Evolutionary conservation across 805 yeast genomes (phyloP).

Genomic region (Ogataea nonfermentans): DNA sequence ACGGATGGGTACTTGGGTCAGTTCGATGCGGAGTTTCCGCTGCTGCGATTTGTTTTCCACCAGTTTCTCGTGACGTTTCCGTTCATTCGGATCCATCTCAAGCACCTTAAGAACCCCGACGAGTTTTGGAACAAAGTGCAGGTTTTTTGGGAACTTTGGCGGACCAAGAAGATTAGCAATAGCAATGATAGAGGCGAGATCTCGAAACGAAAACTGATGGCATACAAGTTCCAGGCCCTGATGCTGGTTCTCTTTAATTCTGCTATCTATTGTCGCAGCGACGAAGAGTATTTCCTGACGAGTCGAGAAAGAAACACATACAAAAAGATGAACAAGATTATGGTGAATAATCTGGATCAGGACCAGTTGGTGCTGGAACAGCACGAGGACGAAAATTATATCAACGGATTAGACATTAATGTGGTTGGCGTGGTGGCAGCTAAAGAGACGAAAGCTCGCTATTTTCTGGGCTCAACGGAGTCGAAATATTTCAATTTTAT

Average conservation of each 20-base stretch:
- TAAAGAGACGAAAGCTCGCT: slow-evolving; percentile 25
- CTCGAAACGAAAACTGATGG: slow-evolving; percentile 66
- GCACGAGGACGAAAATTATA: slow-evolving; percentile 34
- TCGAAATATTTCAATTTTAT: slow-evolving; percentile 44
- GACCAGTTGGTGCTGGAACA: slow-evolving; percentile 37
- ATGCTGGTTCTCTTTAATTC: slow-evolving; percentile 72
- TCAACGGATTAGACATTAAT: slow-evolving; percentile 62
- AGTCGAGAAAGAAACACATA: slow-evolving; percentile 38
- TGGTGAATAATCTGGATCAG: slow-evolving; percentile 15
- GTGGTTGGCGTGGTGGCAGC: slow-evolving; percentile 60
- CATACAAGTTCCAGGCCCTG: slow-evolving; percentile 58
- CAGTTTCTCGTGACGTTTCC: slow-evolving; percentile 72
- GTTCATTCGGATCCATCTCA: slow-evolving; percentile 54
- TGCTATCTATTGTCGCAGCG: slow-evolving; percentile 62
- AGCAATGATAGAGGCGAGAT: slow-evolving; percentile 73
- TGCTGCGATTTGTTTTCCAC: slow-evolving; percentile 63
- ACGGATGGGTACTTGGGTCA: slow-evolving; percentile 19
- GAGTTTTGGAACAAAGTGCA: slow-evolving; percentile 82
- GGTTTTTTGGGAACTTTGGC: slow-evolving; percentile 76
- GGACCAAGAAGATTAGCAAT: slow-evolving; percentile 65
- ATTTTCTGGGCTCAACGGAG: slow-evolving; percentile 25
- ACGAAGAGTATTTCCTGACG: slow-evolving; percentile 45
- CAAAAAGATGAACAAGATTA: slow-evolving; percentile 37
- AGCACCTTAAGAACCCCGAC: slow-evolving; percentile 16
- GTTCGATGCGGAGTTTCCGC: slow-evolving; percentile 52